Percentiles rank a stretch among this genome's conserved stretches.
phyloP scores from a whole-genome alignment of 1,139 yeast genomes.

The Ogataea hybrid region DNA sequence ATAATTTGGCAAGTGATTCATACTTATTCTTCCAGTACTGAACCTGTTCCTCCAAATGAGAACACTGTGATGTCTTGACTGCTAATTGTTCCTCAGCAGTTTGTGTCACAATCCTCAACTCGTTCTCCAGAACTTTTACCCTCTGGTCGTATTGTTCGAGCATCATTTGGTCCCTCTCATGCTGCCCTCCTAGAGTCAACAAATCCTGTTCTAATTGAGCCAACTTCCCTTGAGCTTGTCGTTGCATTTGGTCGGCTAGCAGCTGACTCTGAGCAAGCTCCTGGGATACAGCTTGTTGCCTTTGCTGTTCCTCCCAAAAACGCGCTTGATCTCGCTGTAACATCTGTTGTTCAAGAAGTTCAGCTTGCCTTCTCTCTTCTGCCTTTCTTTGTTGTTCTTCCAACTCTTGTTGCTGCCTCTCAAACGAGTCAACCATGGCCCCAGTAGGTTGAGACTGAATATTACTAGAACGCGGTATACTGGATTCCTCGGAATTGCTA shows the following conservation, averaged over 20 bases:
- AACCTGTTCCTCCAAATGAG: too few relatives aligned
- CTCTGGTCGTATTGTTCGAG: conserved; percentile 86
- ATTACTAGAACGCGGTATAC: too few relatives aligned
- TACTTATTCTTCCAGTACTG: too few relatives aligned
- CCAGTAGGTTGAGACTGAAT: conserved; percentile 38
- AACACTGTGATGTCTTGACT: too few relatives aligned
- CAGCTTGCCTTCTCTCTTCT: conserved; percentile 48
- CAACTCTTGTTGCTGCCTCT: conserved; percentile 3
- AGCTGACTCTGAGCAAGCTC: conserved; percentile 74
- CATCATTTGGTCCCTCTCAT: conserved; percentile 81
- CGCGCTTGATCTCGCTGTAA: conserved; percentile 65
- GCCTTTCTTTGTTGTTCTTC: conserved; percentile 38
- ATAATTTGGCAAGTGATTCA: too few relatives aligned
- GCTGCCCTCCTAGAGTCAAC: conserved; percentile 72
- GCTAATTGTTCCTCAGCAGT: too few relatives aligned
- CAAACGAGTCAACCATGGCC: conserved; percentile 19
- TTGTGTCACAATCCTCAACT: too few relatives aligned
- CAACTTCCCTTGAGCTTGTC: conserved; percentile 75
- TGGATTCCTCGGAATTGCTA: too few relatives aligned
- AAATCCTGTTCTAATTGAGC: conserved; percentile 83
- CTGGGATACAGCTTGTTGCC: conserved; percentile 73
- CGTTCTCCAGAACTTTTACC: conserved; percentile 76
- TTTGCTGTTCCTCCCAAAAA: conserved; percentile 65
- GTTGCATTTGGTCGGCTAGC: conserved; percentile 66
- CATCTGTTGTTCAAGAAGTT: conserved; percentile 38